Percentiles rank a stretch among this genome's conserved stretches.
Conservation (phyloP, 192 early-diverging fungal genomes). For the Coemansia sp. region DNA sequence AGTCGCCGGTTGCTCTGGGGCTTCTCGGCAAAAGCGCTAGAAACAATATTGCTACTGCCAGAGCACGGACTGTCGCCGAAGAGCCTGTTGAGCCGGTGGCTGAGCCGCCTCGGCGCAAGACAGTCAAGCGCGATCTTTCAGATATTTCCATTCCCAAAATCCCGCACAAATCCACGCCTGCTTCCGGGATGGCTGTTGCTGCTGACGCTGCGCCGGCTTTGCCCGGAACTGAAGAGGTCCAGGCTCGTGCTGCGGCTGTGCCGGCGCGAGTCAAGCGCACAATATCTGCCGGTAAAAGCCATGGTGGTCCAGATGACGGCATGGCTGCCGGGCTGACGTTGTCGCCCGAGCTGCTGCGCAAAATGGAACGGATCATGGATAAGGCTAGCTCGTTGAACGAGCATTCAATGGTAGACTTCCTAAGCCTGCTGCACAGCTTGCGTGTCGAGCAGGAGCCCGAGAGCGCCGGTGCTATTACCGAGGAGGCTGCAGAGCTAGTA, state of each 20-base stretch:
- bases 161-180: neutral
- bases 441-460: constrained; percentile 52
- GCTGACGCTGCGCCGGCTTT: neutral
- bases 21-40: constrained; percentile 5
- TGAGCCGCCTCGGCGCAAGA: neutral
- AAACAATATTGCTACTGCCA: neutral
- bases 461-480: constrained; percentile 26
- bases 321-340: constrained; percentile 3
- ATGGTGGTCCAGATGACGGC: neutral
- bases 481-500: constrained; percentile 27
- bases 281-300: neutral
- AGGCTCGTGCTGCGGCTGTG: neutral
- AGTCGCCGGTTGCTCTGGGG: neutral
- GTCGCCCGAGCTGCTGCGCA: constrained; percentile 11
- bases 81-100: neutral
- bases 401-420: constrained; percentile 23
- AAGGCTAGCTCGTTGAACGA: constrained; percentile 23
- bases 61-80: neutral
- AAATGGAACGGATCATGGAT: constrained; percentile 39
- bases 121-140: neutral
- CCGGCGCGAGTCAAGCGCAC: constrained; percentile 4
- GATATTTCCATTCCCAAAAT: constrained; percentile 1
- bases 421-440: constrained; percentile 37
- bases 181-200: neutral
- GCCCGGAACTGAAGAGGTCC: neutral